Base-by-base conservation (phyloP, 78 protist species). In the Speleostelium caveatum region DNA sequence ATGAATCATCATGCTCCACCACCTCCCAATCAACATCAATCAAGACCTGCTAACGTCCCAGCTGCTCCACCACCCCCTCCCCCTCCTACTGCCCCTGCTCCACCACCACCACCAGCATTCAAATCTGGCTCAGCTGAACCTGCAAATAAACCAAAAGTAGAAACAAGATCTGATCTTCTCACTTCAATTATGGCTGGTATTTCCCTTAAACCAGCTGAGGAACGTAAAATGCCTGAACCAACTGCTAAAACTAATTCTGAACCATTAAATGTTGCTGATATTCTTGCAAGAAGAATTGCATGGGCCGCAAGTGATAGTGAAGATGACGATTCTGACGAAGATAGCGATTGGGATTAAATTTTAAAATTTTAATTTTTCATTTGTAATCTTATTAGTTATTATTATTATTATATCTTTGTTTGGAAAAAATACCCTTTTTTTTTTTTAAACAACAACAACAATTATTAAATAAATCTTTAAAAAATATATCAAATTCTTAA, bases 31-130 rank as follows among this genome's bases (percentile, higher is more conserved):
- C 61, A 30, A 21, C 60, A 26, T 22, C 45, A 65, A 36, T n/a
- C 17, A 36, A 62, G 69, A 62, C 69, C 69, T 12, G 32, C 55
- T 8, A 14, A 65, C 24, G 92, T 76, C 1, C 75, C 75, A 63
- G 62, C 83, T 51, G 69, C 93, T 10, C 93, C 93, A 59, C 87
- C 93, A 41, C 86, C 86, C 7, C 93, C 93, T 26, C 93, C 93
- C 4, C 73, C 86, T 19, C 92, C 92, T 7, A 8, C 75, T 7
- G 51, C 92, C 5, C 79, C 92, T 3, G 65, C 79, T n/a, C 83
- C 92, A 49, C 92, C 92, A 33, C 92, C 92, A 38, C 92, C 92
- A 2, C 92, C 92, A n/a, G 32, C 35, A 21, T 26, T 28, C 36
- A 55, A 51, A 28, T 53, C 71, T 7, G 61, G 66, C 28, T 42